A percentile compares a stretch with the other conserved stretches of the same genome.
Evolutionary conservation across 495 filamentous ascomycete genomes (phyloP).

Genomic region (Daldinia bambusicola): DNA sequence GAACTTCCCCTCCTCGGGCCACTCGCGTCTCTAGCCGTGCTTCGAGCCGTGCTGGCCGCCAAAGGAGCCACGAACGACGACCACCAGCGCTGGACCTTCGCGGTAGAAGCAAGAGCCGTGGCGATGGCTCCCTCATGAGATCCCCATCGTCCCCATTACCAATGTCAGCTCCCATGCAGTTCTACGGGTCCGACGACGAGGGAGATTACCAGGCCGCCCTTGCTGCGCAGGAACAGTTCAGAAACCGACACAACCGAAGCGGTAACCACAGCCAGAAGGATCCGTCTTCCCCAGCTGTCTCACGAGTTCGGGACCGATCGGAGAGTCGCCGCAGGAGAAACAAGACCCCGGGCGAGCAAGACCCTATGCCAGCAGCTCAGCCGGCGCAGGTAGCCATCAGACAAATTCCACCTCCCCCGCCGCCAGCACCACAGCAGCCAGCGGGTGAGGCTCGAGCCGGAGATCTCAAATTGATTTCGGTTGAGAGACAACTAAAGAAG

Average conservation of each 20-base stretch:
- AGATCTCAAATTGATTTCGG: slow-evolving; percentile 58
- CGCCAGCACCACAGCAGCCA: slow-evolving; percentile 47
- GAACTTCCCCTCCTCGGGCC: slow-evolving; percentile 53
- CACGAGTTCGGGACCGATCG: slow-evolving; percentile 60
- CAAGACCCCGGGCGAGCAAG: slow-evolving; percentile 45
- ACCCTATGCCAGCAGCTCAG: slow-evolving; percentile 32
- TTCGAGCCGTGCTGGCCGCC: slow-evolving; percentile 60
- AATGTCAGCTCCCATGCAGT: slow-evolving; percentile 61
- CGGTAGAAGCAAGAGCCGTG: slow-evolving; percentile 61
- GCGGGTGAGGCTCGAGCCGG: slow-evolving; percentile 45
- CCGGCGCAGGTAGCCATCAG: neutral
- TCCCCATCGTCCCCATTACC: slow-evolving; percentile 87
- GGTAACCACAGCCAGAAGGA: slow-evolving; percentile 60
- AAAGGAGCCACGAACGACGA: slow-evolving; percentile 60
- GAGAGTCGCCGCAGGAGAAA: slow-evolving; percentile 59
- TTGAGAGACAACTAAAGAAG: slow-evolving; percentile 69
- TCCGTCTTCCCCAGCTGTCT: slow-evolving; percentile 52
- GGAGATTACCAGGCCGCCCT: slow-evolving; percentile 69
- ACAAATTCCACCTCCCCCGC: slow-evolving; percentile 39
- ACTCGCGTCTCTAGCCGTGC: slow-evolving; percentile 53
- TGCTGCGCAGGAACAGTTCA: slow-evolving; percentile 69
- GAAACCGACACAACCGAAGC: slow-evolving; percentile 67
- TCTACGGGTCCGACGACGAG: slow-evolving; percentile 64
- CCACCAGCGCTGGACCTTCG: slow-evolving; percentile 64
- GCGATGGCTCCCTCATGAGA: slow-evolving; percentile 66